These are phyloP conservation scores for Lupinus albus DNA, from an alignment of 306 rosid genomes.

Conservation along the genomic window DNA sequence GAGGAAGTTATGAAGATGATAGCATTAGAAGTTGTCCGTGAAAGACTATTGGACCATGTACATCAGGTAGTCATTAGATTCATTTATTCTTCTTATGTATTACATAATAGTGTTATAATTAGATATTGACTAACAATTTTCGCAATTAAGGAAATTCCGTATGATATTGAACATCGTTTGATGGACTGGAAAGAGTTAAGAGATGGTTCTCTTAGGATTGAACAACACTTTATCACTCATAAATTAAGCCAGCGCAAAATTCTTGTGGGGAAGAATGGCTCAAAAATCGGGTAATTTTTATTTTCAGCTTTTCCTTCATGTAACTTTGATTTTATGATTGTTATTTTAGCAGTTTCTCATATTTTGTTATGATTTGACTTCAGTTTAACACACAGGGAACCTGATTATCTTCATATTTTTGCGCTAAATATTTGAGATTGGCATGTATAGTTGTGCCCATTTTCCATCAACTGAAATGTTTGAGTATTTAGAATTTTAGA, in stretches of 20 bases:
- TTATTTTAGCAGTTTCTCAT: not conserved
- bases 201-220: conserved; percentile 90
- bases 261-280: conserved; percentile 89
- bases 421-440: not conserved
- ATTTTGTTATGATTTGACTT: conserved; percentile 28
- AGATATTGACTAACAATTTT: conserved; percentile 31
- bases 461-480: not conserved
- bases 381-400: conserved; percentile 7
- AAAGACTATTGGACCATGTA: conserved; percentile 86
- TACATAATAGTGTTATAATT: conserved; percentile 26
- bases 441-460: conserved; percentile 1
- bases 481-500: not conserved
- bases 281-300: conserved; percentile 81
- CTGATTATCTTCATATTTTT: not conserved
- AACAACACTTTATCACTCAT: conserved; percentile 78
- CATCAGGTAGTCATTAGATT: conserved; percentile 71
- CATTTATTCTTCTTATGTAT: conserved; percentile 1
- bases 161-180: conserved; percentile 78
- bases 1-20: conserved; percentile 91
- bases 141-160: conserved; percentile 83
- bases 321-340: not conserved
- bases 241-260: conserved; percentile 89
- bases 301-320: conserved; percentile 18
- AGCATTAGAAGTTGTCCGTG: conserved; percentile 92
- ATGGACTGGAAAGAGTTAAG: conserved; percentile 92